A percentile compares a stretch with the other conserved stretches of the same genome.
These are phyloP conservation scores for Psilocybe mexicana DNA, from an alignment of 1,284 basidiomycete genomes.

Conservation along the genomic window DNA sequence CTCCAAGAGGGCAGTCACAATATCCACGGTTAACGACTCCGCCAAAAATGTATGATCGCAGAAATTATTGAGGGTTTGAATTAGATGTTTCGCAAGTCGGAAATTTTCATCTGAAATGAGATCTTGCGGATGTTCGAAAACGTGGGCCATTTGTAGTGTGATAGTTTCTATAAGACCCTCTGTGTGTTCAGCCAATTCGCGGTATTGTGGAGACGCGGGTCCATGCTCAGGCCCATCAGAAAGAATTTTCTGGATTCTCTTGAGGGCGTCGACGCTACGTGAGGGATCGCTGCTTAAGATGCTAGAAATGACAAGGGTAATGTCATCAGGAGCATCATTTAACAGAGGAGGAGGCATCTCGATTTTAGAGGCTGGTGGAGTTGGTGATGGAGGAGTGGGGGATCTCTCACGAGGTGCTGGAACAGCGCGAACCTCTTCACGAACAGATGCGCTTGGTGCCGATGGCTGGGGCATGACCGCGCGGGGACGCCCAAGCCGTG, in stretches of 20 bases:
- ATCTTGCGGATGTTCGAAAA: slow-evolving; percentile 80
- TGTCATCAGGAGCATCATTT: slow-evolving; percentile 52
- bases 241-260: slow-evolving; percentile 84
- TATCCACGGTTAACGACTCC: slow-evolving; percentile 79
- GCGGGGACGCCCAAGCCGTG: slow-evolving; percentile 65
- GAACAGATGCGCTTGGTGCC: slow-evolving; percentile 17
- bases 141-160: slow-evolving; percentile 84
- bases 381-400: slow-evolving; percentile 4
- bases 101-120: slow-evolving; percentile 78
- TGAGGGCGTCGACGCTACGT: slow-evolving; percentile 91
- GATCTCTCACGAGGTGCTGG: slow-evolving; percentile 8
- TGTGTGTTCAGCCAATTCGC: slow-evolving; percentile 79
- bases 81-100: slow-evolving; percentile 92
- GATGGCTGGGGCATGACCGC: slow-evolving; percentile 36
- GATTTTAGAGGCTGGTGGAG: slow-evolving; percentile 9
- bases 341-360: too few relatives aligned
- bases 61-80: slow-evolving; percentile 91
- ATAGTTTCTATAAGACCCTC: slow-evolving; percentile 89
- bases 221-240: slow-evolving; percentile 74
- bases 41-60: slow-evolving; percentile 84
- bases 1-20: slow-evolving; percentile 77
- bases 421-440: slow-evolving; percentile 24
- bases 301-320: slow-evolving; percentile 77
- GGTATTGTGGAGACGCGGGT: slow-evolving; percentile 65
- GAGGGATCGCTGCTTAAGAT: slow-evolving; percentile 84